These are phyloP conservation scores for Oemleria cerasiformis DNA, from an alignment of 306 rosid genomes.

Conservation along the genomic window DNA sequence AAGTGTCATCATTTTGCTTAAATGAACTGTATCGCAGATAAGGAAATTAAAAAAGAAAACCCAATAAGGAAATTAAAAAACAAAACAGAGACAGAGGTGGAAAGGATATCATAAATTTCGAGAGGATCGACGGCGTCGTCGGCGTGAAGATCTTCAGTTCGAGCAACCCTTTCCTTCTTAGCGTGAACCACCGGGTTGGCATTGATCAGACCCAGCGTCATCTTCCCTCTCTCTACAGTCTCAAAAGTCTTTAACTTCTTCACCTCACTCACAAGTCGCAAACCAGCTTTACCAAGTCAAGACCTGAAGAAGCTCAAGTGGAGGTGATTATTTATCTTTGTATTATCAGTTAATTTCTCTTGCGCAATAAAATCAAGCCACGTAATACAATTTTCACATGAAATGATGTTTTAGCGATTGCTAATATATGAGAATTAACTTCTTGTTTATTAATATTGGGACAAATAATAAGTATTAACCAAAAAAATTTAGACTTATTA, in stretches of 20 bases:
- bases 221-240: constrained; percentile 18
- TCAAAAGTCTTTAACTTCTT: background rate
- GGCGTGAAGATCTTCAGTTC: constrained; percentile 58
- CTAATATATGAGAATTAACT: no score
- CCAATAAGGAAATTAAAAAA: background rate
- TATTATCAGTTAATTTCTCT: no score
- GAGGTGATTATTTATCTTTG: background rate
- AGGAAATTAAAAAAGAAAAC: background rate
- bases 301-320: background rate
- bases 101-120: constrained; percentile 94
- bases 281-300: background rate
- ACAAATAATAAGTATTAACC: no score
- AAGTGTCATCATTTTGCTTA: background rate
- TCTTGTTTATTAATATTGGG: no score
- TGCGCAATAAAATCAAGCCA: no score
- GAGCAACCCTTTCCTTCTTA: constrained; percentile 78
- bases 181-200: constrained; percentile 97
- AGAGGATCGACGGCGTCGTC: constrained; percentile 87
- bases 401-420: no score
- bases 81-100: background rate
- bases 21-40: background rate
- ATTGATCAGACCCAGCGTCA: constrained; percentile 95
- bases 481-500: no score
- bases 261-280: no score
- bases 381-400: no score